Conservation (phyloP, 345 rosid genomes). For the Salix suchowensis region DNA sequence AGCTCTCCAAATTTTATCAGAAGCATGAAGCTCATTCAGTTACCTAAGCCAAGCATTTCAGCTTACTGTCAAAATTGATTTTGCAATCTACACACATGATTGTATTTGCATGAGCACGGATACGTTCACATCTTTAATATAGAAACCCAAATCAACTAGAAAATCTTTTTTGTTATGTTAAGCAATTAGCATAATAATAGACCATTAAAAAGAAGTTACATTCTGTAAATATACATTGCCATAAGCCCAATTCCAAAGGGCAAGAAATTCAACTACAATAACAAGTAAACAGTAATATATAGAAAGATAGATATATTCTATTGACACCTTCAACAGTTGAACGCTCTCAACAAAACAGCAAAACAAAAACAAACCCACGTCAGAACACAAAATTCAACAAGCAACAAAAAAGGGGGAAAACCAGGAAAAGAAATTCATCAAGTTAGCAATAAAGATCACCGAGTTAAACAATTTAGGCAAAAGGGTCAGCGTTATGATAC, state of each 20-base stretch:
- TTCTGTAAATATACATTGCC: not conserved
- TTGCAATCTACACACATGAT: not conserved
- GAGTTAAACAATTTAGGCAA: slow-evolving; percentile 3
- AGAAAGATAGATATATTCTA: too few relatives aligned
- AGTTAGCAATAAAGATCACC: not conserved
- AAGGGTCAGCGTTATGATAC: slow-evolving; percentile 29
- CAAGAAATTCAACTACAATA: too few relatives aligned
- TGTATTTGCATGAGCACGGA: not conserved
- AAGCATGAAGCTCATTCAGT: not conserved
- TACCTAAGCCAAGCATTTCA: not conserved
- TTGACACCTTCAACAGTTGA: too few relatives aligned
- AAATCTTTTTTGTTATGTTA: too few relatives aligned
- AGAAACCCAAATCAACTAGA: not conserved
- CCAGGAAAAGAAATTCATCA: not conserved
- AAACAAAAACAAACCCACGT: too few relatives aligned
- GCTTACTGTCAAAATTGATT: not conserved
- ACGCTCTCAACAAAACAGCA: not conserved
- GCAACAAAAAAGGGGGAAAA: not conserved
- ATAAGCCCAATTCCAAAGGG: not conserved
- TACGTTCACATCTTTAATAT: too few relatives aligned
- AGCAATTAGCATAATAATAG: not conserved
- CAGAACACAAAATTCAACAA: too few relatives aligned
- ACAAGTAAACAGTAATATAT: too few relatives aligned
- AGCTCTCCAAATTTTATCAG: not conserved
- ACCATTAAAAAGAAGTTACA: not conserved